Evolutionary conservation across 768 basidiomycete species (phyloP), one percentile per base, ranked within the genome.

Genomic region (Russula olivacea): DNA sequence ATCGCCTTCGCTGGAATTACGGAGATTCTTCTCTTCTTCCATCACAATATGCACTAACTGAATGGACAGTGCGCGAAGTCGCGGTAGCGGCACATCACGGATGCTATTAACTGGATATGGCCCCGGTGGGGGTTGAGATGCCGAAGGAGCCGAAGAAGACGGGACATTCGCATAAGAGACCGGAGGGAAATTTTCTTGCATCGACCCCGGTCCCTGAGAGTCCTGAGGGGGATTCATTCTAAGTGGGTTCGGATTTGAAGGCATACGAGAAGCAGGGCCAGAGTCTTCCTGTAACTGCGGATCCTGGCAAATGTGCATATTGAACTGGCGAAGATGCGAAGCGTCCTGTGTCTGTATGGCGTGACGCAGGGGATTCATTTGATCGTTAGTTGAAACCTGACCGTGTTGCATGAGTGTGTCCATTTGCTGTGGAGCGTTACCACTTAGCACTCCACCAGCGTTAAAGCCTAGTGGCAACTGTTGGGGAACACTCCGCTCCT

Each of bases 1-100:
- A 40, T 64, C 63, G 40, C 10, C 25, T 34, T 60, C 63, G 9
- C 40, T n/a, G 12, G 63, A 17, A 30, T 9, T 45, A 43, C 38
- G 59, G 11, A 64, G 17, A 43, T 4, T 12, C n/a, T 36, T 64
- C 63, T 64, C 58, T 34, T 30, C 63, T 7, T 64, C 63, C 1
- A 14, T n/a, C 30, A 59, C 23, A 1, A 0, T 0, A 25, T 40
- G 53, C 21, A 17, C 1, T 28, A 64, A 25, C 5, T 64, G 58
- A 19, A 5, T 19, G 25, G 6, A 55, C 21, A 56, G 0, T 10
- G 0, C 19, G 25, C 15, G 3, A 51, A 64, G 63, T 23, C 56
- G 58, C 30, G 17, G 30, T 21, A 56, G 0, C 11, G 58, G n/a
- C 38, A 41, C 6, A 0, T 55, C 53, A 15, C 32, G 5, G 6